phyloP scores from a whole-genome alignment of 2,329 filamentous ascomycete genomes.

The Fusarium virguliforme region DNA sequence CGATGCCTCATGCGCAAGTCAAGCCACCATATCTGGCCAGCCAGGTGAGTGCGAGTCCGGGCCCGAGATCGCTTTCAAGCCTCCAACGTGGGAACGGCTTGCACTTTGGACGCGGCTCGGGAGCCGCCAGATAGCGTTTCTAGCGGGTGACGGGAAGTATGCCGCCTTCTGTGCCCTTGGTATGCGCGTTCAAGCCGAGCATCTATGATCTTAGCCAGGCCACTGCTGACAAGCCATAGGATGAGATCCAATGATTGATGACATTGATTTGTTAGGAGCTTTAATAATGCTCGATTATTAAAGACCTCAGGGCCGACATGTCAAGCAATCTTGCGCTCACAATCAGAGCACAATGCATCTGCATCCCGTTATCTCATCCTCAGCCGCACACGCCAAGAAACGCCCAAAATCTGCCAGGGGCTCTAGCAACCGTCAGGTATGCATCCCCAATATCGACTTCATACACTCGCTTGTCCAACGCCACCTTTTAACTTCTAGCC shows the following conservation, averaged over 20 bases:
- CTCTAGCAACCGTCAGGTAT: slow-evolving; percentile 9
- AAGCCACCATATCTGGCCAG: neutral
- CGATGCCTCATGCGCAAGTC: neutral
- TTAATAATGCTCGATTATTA: neutral
- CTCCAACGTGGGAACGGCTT: neutral
- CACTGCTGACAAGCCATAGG: neutral
- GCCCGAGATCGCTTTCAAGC: neutral
- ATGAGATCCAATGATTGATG: neutral
- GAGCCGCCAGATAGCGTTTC: neutral
- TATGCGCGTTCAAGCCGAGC: neutral
- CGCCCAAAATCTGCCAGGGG: too few relatives aligned
- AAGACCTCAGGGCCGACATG: neutral
- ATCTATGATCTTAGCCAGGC: neutral
- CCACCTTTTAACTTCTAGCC: slow-evolving; percentile 22
- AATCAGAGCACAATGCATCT: too few relatives aligned
- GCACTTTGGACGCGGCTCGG: neutral
- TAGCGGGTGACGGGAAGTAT: slow-evolving; percentile 12
- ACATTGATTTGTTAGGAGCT: neutral
- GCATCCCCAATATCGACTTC: neutral
- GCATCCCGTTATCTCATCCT: neutral
- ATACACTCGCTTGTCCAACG: neutral
- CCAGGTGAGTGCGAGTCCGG: neutral
- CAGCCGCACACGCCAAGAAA: neutral
- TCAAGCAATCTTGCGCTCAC: neutral
- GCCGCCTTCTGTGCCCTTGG: neutral